Evolutionary conservation across 2,329 filamentous ascomycete genomes (phyloP).

Genomic region (Alternaria gaisen): DNA sequence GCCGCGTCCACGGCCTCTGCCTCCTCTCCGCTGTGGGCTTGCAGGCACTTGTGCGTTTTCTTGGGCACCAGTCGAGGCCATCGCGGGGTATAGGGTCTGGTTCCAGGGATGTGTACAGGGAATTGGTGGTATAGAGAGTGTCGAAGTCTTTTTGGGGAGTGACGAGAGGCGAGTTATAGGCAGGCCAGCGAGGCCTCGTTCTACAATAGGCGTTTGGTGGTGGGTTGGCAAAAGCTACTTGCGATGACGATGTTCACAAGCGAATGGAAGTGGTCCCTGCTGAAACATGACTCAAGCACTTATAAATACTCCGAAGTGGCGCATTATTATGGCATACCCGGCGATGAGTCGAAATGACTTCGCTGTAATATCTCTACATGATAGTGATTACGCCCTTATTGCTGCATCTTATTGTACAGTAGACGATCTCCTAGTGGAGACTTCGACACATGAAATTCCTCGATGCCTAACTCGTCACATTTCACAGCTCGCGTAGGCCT

Average conservation of each 20-base stretch:
- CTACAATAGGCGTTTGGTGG: constrained; percentile 20
- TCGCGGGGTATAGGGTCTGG: constrained; percentile 36
- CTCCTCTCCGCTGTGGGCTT: constrained; percentile 41
- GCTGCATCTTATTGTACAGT: not conserved
- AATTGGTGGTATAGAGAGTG: not conserved
- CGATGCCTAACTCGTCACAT: not conserved
- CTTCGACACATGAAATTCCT: not conserved
- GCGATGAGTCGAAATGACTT: constrained; percentile 40
- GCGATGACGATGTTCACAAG: constrained; percentile 39
- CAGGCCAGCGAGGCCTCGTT: constrained; percentile 31
- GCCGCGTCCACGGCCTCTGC: constrained; percentile 43
- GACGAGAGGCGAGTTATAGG: constrained; percentile 5
- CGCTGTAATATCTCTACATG: not conserved
- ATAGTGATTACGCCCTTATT: not conserved
- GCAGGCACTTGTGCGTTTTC: constrained; percentile 35
- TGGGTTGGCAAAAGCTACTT: constrained; percentile 29
- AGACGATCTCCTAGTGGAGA: not conserved
- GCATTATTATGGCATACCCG: not conserved
- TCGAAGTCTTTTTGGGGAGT: not conserved
- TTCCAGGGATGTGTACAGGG: constrained; percentile 7
- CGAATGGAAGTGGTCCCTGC: constrained; percentile 32
- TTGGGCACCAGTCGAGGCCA: constrained; percentile 42
- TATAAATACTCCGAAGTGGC: constrained; percentile 12
- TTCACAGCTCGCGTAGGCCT: constrained; percentile 55
- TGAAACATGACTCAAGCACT: constrained; percentile 25